Percentiles rank a stretch among this genome's conserved stretches.
Conservation (phyloP, 2,329 filamentous ascomycete species). For the Fusarium sp. region DNA sequence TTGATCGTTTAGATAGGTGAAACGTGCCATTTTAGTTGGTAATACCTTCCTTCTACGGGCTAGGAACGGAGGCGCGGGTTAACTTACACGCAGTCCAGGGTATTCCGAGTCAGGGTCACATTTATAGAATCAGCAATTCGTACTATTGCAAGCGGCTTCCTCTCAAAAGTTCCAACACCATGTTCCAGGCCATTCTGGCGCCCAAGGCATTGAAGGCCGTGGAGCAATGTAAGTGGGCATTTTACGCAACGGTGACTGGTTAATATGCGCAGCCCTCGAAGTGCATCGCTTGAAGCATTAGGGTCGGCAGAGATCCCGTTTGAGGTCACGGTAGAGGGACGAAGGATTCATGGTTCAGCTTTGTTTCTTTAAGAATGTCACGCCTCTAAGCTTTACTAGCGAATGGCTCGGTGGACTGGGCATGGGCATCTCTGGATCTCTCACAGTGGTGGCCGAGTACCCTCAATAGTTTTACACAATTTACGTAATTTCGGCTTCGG, state of each 20-base stretch:
- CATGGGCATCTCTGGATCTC: background rate
- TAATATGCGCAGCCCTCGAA: too few species aligned
- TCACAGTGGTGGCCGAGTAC: background rate
- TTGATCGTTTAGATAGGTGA: background rate
- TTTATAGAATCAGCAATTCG: background rate
- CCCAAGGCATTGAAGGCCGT: rapidly evolving
- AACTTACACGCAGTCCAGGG: background rate
- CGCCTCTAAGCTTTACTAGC: too few species aligned
- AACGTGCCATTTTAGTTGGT: too few species aligned
- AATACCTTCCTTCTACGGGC: background rate
- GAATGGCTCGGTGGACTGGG: background rate
- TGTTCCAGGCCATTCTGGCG: background rate
- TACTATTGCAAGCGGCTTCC: rapidly evolving
- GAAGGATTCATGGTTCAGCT: too few species aligned
- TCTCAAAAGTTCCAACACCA: background rate
- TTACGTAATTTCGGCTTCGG: rapidly evolving
- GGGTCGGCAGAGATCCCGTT: background rate
- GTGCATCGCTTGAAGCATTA: too few species aligned
- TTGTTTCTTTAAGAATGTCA: too few species aligned
- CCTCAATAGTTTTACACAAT: background rate
- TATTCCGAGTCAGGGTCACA: background rate
- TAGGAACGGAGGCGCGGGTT: background rate
- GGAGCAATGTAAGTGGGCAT: background rate
- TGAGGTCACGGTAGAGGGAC: too few species aligned
- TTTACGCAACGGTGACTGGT: rapidly evolving